Conservation (phyloP, 371 early-diverging fungal genomes). For the Batkoa obscura region DNA sequence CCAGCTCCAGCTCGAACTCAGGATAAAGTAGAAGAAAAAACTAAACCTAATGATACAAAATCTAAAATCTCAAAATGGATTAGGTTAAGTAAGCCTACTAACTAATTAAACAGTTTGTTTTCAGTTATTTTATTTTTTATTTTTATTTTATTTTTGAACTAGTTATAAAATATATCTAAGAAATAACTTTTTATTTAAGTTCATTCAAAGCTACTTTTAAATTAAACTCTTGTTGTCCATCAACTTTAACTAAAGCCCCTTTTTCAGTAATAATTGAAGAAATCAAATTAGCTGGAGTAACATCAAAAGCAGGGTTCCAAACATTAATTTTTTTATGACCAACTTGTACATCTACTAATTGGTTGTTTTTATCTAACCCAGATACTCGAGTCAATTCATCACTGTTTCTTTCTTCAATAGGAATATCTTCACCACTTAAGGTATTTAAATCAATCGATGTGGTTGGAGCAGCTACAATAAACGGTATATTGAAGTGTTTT, state of each 20-base stretch:
- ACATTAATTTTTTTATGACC: conserved; percentile 68
- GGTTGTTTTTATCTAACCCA: conserved; percentile 28
- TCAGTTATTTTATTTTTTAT: no score
- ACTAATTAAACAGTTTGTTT: no score
- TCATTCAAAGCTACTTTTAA: no score
- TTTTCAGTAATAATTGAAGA: conserved; percentile 81
- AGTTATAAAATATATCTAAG: no score
- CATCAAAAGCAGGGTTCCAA: conserved; percentile 95
- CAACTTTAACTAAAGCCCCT: no score
- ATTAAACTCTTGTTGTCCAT: no score
- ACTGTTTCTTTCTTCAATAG: conserved; percentile 67
- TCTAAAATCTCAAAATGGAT: neutral
- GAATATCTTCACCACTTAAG: conserved; percentile 47
- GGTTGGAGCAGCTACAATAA: conserved; percentile 88
- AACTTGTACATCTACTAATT: conserved; percentile 40
- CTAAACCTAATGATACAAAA: no score
- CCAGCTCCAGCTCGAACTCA: no score
- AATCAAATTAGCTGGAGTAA: conserved; percentile 74
- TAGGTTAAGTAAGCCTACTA: conserved; percentile 10
- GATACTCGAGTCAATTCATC: conserved; percentile 54
- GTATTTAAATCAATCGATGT: conserved; percentile 74
- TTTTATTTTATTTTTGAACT: no score
- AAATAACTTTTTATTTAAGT: no score
- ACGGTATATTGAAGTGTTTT: conserved; percentile 54
- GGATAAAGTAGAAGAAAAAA: no score